Evolutionary conservation across 2,329 filamentous ascomycete species (phyloP).

Genomic region (Xylariaceae sp.): DNA sequence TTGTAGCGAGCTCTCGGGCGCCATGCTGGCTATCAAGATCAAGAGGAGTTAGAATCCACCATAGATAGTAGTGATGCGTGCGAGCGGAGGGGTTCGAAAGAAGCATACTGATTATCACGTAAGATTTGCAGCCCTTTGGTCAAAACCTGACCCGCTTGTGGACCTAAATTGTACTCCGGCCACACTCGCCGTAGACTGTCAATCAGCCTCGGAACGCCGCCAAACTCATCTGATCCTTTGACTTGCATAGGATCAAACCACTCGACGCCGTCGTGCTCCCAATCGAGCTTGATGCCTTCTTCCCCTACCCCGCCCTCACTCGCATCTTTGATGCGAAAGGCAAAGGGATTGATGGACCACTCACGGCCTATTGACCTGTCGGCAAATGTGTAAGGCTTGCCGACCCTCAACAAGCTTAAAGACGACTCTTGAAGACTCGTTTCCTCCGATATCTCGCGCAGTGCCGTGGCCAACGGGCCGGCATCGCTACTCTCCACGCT

Average conservation of each 20-base stretch:
- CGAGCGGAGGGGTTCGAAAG: not conserved
- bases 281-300: conserved; percentile 49
- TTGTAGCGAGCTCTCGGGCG: conserved; percentile 51
- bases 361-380: conserved; percentile 49
- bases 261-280: conserved; percentile 55
- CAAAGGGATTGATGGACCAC: conserved; percentile 61
- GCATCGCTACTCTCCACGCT: conserved; percentile 50
- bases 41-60: not conserved
- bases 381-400: conserved; percentile 52
- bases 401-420: conserved; percentile 48
- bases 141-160: conserved; percentile 41
- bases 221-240: conserved; percentile 40
- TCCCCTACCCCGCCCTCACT: conserved; percentile 36
- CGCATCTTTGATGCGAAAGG: conserved; percentile 44
- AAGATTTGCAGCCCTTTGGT: conserved; percentile 43
- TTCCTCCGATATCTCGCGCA: conserved; percentile 58
- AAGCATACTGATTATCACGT: conserved; percentile 43
- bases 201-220: conserved; percentile 52
- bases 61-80: not conserved
- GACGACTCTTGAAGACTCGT: conserved; percentile 46
- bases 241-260: conserved; percentile 53
- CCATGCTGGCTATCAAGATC: conserved; percentile 40
- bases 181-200: conserved; percentile 55
- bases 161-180: conserved; percentile 49
- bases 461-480: conserved; percentile 50